These are phyloP conservation scores for Rhodamnia argentea DNA, from an alignment of 345 rosid genomes.

Conservation along the genomic window DNA sequence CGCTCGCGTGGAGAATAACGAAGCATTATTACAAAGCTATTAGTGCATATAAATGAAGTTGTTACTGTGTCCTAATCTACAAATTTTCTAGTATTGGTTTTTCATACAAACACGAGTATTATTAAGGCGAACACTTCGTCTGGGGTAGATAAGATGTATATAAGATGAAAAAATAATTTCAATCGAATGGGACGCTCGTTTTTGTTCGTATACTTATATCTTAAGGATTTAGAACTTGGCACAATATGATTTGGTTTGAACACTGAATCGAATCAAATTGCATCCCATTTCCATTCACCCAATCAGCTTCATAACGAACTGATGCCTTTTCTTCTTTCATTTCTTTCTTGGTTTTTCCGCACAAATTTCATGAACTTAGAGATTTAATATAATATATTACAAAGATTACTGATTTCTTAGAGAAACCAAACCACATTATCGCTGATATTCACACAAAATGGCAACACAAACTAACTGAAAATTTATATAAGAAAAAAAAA, in stretches of 20 bases:
- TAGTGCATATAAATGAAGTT: background rate
- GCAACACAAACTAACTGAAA: background rate
- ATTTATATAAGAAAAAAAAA: no score
- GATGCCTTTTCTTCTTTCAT: background rate
- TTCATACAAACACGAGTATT: background rate
- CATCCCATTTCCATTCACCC: background rate
- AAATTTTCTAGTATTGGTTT: background rate
- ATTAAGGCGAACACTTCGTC: no score
- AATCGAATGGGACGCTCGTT: no score
- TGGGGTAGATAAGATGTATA: background rate
- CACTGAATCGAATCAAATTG: background rate
- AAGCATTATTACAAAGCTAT: background rate
- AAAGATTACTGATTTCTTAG: background rate
- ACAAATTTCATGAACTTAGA: background rate
- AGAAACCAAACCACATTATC: background rate
- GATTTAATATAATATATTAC: background rate
- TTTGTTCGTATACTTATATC: no score
- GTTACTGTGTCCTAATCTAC: background rate
- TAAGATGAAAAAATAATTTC: no score
- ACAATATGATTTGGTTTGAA: background rate
- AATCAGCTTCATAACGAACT: background rate
- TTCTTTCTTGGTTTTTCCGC: background rate
- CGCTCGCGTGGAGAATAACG: background rate
- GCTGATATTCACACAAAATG: background rate
- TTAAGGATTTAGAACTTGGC: no score